Evolutionary conservation across 192 early-diverging fungal genomes (phyloP), one percentile per base, ranked within the genome.

Genomic region (Gonapodya prolifera): DNA sequence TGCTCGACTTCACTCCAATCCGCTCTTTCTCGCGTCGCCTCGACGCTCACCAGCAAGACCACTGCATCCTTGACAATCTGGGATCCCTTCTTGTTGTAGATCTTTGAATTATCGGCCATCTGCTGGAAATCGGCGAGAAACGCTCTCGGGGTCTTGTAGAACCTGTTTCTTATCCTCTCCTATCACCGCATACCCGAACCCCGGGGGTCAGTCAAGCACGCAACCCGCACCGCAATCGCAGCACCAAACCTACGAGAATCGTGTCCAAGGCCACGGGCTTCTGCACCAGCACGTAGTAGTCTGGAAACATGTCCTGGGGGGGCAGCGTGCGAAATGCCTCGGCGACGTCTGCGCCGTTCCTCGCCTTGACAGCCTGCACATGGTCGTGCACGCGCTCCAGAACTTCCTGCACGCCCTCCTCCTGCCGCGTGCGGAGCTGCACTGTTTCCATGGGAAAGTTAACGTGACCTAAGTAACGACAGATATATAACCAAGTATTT

Each of bases 271-370:
- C 91, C 77, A 94, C 92, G 1, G 96, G 96, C 1, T 92, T 85
- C 32, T 86, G 80, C 78, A 96, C 96, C 17, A 94, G 82, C 33
- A 89, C 85, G 80, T 94, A 97, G 81, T 97, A 98, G 76, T 98
- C 95, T 0, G 95, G 95, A 78, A 95, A 97, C 70, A 91, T 87
- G 18, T 88, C 85, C 75, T 86, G 83, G 32, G 87, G 84, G 0
- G 95, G 95, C 2, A 96, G 83, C 18, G 91, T 87, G 8, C 45
- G 45, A 61, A 61, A 61, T 23, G 45, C 8, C 8, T 61, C 45
- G 8, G 45, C 45, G 45, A 61, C 45, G 8, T 61, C 45, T 23
- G 23, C 8, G 23, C 45, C 45, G 8, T 61, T 8, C 23, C 23
- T 61, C 45, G 45, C 23, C 45, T 61, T 61, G 23, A 61, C 8